Conservation (phyloP, 139 green algal genomes). For the Chlamydomonas applanata region DNA sequence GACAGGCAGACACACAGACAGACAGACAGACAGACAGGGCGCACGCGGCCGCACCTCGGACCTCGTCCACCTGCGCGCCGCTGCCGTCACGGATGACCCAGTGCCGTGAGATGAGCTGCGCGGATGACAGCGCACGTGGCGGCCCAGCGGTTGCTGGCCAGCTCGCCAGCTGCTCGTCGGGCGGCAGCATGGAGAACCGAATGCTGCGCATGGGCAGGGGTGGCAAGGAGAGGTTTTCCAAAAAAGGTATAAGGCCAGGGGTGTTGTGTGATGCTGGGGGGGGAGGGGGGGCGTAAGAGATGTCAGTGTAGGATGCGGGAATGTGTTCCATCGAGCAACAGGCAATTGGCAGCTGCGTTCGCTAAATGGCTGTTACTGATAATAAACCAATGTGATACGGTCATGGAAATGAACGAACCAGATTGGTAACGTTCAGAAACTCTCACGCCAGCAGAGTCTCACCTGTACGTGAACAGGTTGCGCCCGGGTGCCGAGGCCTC, state of each 20-base stretch:
- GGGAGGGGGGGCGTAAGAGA: too few species aligned
- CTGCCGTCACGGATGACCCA: slow-evolving; percentile 61
- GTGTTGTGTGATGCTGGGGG: too few species aligned
- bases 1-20: background rate
- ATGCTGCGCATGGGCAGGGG: too few species aligned
- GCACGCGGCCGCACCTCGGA: slow-evolving; percentile 29
- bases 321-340: too few species aligned
- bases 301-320: background rate
- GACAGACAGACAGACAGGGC: background rate
- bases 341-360: too few species aligned
- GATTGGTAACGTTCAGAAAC: background rate
- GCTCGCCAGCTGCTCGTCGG: slow-evolving; percentile 38
- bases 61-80: slow-evolving; percentile 42
- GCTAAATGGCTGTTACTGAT: too few species aligned
- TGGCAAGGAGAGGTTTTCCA: too few species aligned
- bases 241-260: too few species aligned
- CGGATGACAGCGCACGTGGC: slow-evolving; percentile 22
- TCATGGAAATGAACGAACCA: too few species aligned
- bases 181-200: slow-evolving; percentile 51
- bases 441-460: background rate
- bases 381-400: too few species aligned
- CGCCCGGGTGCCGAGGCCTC: slow-evolving; percentile 22
- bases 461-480: slow-evolving; percentile 5
- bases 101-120: slow-evolving; percentile 63
- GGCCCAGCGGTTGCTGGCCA: slow-evolving; percentile 1